Conservation (phyloP, 2,329 filamentous ascomycete genomes). For the Calonectria montana region DNA sequence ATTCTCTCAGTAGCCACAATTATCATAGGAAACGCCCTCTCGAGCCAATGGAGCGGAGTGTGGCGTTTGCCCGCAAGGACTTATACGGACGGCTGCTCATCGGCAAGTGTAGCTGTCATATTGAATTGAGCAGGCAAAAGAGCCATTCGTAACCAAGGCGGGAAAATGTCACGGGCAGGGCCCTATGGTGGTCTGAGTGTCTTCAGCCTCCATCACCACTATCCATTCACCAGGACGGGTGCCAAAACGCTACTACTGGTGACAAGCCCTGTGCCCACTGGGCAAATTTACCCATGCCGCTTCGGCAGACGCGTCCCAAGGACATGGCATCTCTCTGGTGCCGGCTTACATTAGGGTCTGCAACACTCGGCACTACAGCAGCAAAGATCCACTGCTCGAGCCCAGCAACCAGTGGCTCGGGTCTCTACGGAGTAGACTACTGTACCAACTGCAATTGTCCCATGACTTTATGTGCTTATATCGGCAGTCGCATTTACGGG, state of each 20-base stretch:
- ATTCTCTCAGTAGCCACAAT: background rate
- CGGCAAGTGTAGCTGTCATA: background rate
- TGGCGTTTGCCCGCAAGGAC: background rate
- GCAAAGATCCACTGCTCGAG: slow-evolving; percentile 14
- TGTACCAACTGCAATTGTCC: background rate
- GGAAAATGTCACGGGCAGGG: background rate
- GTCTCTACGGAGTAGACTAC: background rate
- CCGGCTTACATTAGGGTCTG: background rate
- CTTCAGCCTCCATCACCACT: background rate
- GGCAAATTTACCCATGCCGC: slow-evolving; percentile 10
- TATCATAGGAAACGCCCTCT: background rate
- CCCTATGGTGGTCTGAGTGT: slow-evolving; percentile 7
- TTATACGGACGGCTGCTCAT: background rate
- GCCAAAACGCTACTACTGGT: background rate
- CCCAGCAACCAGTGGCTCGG: slow-evolving; percentile 20
- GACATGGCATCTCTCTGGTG: background rate
- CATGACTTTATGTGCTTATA: background rate
- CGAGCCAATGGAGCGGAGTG: background rate
- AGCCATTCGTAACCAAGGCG: background rate
- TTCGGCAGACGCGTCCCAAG: background rate
- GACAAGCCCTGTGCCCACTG: background rate
- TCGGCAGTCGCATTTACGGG: background rate
- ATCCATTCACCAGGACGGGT: background rate
- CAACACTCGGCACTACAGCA: background rate
- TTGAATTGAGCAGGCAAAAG: background rate